phyloP scores from a whole-genome alignment of 768 basidiomycete species.

The Hygrophorus pudorinus region DNA sequence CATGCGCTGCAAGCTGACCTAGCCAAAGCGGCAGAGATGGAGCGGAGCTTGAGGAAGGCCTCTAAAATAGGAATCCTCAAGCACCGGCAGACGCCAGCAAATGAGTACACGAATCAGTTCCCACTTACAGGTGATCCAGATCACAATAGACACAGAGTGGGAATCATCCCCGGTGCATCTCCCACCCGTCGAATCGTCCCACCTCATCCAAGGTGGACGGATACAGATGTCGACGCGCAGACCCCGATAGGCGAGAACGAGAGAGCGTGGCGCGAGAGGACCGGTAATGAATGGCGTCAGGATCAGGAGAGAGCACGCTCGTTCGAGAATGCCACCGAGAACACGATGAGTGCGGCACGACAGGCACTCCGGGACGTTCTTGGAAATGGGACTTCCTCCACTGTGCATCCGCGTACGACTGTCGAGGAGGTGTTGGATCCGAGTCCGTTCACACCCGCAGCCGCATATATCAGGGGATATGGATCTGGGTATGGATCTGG shows the following conservation, averaged over 20 bases:
- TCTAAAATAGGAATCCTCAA: too few species aligned
- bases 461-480: conserved; percentile 27
- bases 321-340: neutral
- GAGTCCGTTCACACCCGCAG: conserved; percentile 12
- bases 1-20: too few species aligned
- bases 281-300: neutral
- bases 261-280: conserved; percentile 4
- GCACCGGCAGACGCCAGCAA: neutral
- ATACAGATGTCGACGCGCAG: conserved; percentile 9
- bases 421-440: neutral
- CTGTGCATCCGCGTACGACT: neutral
- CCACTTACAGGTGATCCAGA: conserved; percentile 3
- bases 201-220: conserved; percentile 5
- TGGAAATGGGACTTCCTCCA: neutral
- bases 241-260: conserved; percentile 3
- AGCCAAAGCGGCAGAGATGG: too few species aligned
- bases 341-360: neutral
- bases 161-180: conserved; percentile 22
- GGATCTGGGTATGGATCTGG: conserved; percentile 24
- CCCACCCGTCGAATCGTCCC: conserved; percentile 23
- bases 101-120: conserved; percentile 2
- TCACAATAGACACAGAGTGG: conserved; percentile 14
- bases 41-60: too few species aligned
- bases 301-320: neutral
- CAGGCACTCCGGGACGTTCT: neutral